Evolutionary conservation across 257 asterid species (phyloP).

Genomic region (Galeopsis tetrahit): DNA sequence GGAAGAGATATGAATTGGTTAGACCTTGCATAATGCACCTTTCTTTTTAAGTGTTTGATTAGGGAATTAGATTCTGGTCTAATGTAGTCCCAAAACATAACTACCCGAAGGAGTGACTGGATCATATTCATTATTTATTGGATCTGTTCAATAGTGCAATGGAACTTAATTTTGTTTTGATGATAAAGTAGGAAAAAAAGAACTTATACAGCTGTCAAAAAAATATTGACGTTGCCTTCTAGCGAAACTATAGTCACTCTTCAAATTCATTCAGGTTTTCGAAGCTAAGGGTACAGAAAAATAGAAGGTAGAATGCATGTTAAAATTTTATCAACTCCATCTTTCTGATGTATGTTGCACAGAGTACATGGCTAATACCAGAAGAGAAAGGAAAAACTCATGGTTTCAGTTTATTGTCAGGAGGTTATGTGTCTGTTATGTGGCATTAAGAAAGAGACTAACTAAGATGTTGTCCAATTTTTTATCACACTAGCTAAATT

Average conservation of each 20-base stretch:
- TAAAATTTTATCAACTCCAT: not conserved
- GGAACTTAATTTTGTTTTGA: not conserved
- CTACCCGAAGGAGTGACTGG: not conserved
- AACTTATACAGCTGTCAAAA: conserved; percentile 4
- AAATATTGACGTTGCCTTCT: not conserved
- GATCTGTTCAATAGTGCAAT: not conserved
- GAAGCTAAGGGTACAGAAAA: not conserved
- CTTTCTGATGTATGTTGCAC: conserved; percentile 3
- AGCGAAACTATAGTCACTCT: not conserved
- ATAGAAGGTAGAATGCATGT: not conserved
- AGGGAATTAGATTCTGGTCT: not conserved
- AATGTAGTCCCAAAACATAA: conserved; percentile 3
- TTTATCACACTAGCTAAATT: no score
- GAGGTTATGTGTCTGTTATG: no score
- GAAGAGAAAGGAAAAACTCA: no score
- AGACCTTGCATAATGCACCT: not conserved
- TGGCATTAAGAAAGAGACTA: no score
- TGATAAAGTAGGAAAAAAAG: not conserved
- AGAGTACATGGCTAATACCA: no score
- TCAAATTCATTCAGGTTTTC: not conserved
- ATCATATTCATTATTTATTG: not conserved
- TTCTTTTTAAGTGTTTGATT: not conserved
- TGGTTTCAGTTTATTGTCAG: no score
- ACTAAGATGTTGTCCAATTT: no score
- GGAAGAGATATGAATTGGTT: conserved; percentile 3